These are phyloP conservation scores for Lasiosphaeris hirsuta DNA, from an alignment of 495 filamentous ascomycete species.

Conservation along the genomic window DNA sequence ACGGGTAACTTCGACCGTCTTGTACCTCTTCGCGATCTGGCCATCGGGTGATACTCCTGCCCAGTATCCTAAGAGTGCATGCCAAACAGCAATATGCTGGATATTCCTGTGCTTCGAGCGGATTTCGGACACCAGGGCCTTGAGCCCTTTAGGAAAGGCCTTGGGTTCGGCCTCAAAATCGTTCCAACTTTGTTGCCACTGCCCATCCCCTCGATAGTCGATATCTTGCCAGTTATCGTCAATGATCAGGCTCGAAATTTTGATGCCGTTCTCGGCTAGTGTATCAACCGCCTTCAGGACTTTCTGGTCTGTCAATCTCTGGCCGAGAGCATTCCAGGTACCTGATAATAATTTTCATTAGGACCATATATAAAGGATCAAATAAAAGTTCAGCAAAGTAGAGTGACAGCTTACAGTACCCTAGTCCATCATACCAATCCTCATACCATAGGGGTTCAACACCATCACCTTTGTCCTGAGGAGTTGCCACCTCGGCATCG, in stretches of 20 bases:
- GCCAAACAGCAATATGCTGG: slow-evolving; percentile 88
- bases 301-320: slow-evolving; percentile 74
- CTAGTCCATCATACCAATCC: slow-evolving; percentile 83
- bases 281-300: slow-evolving; percentile 69
- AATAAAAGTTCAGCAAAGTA: neutral
- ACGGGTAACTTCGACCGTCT: slow-evolving; percentile 61
- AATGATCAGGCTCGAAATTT: slow-evolving; percentile 79
- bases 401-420: slow-evolving; percentile 49
- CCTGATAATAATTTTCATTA: slow-evolving; percentile 36
- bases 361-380: neutral
- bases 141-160: slow-evolving; percentile 78
- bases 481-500: slow-evolving; percentile 8
- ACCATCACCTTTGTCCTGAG: slow-evolving; percentile 16
- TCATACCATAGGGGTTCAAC: slow-evolving; percentile 70
- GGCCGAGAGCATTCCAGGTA: slow-evolving; percentile 93
- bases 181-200: slow-evolving; percentile 54
- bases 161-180: slow-evolving; percentile 80
- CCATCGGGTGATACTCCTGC: slow-evolving; percentile 75
- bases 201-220: slow-evolving; percentile 43
- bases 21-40: slow-evolving; percentile 71
- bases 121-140: slow-evolving; percentile 62
- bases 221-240: slow-evolving; percentile 97
- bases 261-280: slow-evolving; percentile 67
- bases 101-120: slow-evolving; percentile 68
- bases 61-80: slow-evolving; percentile 95